A percentile compares a stretch with the other conserved stretches of the same genome.
Conservation (phyloP, 2,329 filamentous ascomycete genomes). For the Ceratocystis lukuohia region DNA sequence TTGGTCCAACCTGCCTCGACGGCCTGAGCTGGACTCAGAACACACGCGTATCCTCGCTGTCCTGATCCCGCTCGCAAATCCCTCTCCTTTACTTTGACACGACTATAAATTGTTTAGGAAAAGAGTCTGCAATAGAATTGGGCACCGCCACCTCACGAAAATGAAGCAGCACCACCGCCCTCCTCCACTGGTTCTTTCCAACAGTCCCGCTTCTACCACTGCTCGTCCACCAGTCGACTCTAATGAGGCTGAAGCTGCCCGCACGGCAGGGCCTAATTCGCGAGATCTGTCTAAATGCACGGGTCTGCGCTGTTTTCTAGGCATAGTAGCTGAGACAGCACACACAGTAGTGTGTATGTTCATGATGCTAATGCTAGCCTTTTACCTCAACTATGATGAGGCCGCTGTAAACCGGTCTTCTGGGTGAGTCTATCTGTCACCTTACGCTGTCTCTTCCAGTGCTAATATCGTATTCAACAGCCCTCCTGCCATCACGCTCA, state of each 20-base stretch:
- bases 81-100: neutral
- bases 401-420: conserved; percentile 19
- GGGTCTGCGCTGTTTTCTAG: conserved; percentile 20
- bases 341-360: conserved; percentile 26
- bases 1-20: conserved; percentile 2
- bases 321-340: conserved; percentile 25
- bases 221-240: neutral
- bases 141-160: neutral
- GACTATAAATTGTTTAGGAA: too few species aligned
- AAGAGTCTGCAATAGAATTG: too few species aligned
- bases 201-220: neutral
- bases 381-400: conserved; percentile 25
- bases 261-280: neutral
- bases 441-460: neutral
- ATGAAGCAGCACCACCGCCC: conserved; percentile 12
- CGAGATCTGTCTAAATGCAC: neutral
- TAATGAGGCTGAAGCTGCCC: neutral
- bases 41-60: neutral
- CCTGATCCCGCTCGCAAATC: neutral
- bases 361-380: conserved; percentile 26
- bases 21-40: conserved; percentile 13
- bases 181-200: neutral
- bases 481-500: conserved; percentile 25
- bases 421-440: conserved; percentile 6
- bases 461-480: conserved; percentile 20